Percentiles rank a stretch among this genome's conserved stretches.
These are phyloP conservation scores for Singerocomus inundabilis DNA, from an alignment of 1,284 basidiomycete species.

Conservation along the genomic window DNA sequence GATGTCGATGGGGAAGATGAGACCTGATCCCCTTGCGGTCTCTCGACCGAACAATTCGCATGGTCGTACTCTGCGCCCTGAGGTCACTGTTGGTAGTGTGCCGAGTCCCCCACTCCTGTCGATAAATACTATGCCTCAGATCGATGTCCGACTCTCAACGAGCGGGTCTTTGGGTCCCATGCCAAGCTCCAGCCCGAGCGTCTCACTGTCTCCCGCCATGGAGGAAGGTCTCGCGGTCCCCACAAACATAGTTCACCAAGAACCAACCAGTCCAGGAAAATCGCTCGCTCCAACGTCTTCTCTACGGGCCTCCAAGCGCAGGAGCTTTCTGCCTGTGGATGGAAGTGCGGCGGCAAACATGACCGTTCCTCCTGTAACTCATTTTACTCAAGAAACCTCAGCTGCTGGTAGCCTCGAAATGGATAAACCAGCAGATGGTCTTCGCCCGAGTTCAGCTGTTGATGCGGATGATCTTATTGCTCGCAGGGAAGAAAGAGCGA, in stretches of 20 bases:
- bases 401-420: slow-evolving; percentile 45
- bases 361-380: slow-evolving; percentile 58
- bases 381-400: slow-evolving; percentile 56
- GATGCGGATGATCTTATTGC: slow-evolving; percentile 41
- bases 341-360: slow-evolving; percentile 51
- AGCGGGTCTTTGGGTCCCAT: slow-evolving; percentile 55
- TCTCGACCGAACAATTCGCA: slow-evolving; percentile 22
- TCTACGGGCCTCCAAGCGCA: slow-evolving; percentile 61
- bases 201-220: slow-evolving; percentile 31
- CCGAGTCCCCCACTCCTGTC: slow-evolving; percentile 30
- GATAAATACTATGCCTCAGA: slow-evolving; percentile 49
- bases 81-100: slow-evolving; percentile 9
- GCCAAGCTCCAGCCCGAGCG: slow-evolving; percentile 27
- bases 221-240: slow-evolving; percentile 22
- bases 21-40: slow-evolving; percentile 47
- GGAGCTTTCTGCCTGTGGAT: slow-evolving; percentile 85
- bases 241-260: neutral
- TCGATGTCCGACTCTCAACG: slow-evolving; percentile 69
- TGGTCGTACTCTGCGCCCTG: slow-evolving; percentile 23
- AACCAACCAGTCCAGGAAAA: slow-evolving; percentile 32
- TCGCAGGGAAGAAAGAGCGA: slow-evolving; percentile 61
- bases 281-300: slow-evolving; percentile 48
- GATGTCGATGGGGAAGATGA: slow-evolving; percentile 92
- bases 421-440: slow-evolving; percentile 31
- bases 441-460: slow-evolving; percentile 47